A percentile compares a stretch with the other conserved stretches of the same genome.
phyloP scores from a whole-genome alignment of 2,329 filamentous ascomycete species.

The Leptographium lundbergii region DNA sequence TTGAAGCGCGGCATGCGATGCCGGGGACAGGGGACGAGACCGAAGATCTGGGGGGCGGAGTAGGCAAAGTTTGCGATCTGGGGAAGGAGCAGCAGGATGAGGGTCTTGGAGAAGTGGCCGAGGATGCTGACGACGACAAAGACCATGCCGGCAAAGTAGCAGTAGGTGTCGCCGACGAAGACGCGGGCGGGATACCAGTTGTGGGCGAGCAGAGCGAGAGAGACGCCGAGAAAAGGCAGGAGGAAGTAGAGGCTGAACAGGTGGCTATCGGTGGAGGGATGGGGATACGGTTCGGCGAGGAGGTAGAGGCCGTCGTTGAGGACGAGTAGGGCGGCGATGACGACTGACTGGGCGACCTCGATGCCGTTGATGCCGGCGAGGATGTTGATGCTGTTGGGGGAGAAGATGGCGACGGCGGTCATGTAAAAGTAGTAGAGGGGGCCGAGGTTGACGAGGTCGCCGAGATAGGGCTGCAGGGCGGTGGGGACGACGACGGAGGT shows the following conservation, averaged over 20 bases:
- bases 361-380: constrained; percentile 98
- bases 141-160: constrained; percentile 98
- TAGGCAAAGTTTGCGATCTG: constrained; percentile 97
- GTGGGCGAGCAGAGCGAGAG: constrained; percentile 70
- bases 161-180: constrained; percentile 97
- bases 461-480: constrained; percentile 69
- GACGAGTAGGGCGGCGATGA: constrained; percentile 72
- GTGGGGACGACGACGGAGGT: constrained; percentile 88
- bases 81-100: constrained; percentile 79
- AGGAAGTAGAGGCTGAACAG: constrained; percentile 92
- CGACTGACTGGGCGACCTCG: constrained; percentile 86
- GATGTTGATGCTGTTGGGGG: constrained; percentile 98
- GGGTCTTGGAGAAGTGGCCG: constrained; percentile 95
- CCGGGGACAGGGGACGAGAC: constrained; percentile 79
- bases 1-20: constrained; percentile 89
- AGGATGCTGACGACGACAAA: constrained; percentile 95
- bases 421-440: constrained; percentile 91
- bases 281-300: constrained; percentile 49
- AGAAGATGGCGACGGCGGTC: constrained; percentile 93
- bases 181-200: constrained; percentile 95
- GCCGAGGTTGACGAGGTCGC: constrained; percentile 71
- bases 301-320: constrained; percentile 86
- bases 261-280: constrained; percentile 91
- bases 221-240: constrained; percentile 88
- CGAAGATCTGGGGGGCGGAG: constrained; percentile 83